Evolutionary conservation across 2,329 filamentous ascomycete species (phyloP), one percentile per base, ranked within the genome.

Genomic region (Tolypocladium tropicale): DNA sequence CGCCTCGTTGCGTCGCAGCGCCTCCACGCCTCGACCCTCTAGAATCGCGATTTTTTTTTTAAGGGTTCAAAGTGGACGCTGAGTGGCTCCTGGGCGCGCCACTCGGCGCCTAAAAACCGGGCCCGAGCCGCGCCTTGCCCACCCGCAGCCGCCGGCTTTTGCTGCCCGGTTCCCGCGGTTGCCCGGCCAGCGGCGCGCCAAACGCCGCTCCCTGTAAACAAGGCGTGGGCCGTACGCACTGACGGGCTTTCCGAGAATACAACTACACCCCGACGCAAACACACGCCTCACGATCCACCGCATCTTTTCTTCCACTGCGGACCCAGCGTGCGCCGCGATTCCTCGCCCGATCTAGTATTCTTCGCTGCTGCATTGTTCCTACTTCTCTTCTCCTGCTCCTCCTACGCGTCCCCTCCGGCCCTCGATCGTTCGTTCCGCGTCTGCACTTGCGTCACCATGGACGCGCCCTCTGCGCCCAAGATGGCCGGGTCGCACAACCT

Each of bases 401-500:
- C 41, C 21, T 46, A 12, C 23, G 41, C 25, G 6, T 48, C 43
- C 5, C 18, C 23, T 46, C 23, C 14, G 0, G 43, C 43, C 43
- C 14, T 28, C 43, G 12, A 28, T 28, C 43, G 12, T 46, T 28
- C 43, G 49, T 52, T 16, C 2, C 25, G 30, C 49, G 16, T 36
- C 30, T 33, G 23, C 23, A 25, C 21, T 32, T 32, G 10, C 46
- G 25, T 28, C 28, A 64, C 55, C 55, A 77, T 77, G 75, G 74
- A 77, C 5, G 18, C 46, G n/a, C 46, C 46, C 12, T 28, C 28
- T 2, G 4, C 28, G 28, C 46, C 46, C 18, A 50, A 33, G 43
- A 54, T 49, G 21, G 32, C 60, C 18, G 41, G 68, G 48, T 68
- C 70, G 18, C 72, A 74, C 57, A 83, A 81, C 59, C 82, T 96